Base-by-base conservation (phyloP, 1,139 yeast genomes). In the Tardiomyces blankii region DNA sequence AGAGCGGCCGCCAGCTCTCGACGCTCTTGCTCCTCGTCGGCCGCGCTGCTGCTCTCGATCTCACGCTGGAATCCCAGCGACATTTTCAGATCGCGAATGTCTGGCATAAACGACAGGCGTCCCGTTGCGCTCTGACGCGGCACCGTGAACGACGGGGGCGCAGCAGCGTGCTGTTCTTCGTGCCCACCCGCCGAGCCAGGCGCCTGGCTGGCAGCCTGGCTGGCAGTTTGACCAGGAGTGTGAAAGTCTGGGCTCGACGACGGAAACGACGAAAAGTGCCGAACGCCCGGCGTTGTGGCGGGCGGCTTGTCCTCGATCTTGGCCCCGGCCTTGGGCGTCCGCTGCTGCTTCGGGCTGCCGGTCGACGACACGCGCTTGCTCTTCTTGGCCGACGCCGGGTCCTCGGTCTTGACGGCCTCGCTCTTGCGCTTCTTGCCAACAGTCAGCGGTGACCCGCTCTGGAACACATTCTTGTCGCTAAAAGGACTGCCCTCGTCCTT, bases 391-490 rank as follows among this genome's bases (percentile, higher is more conserved):
- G n/a, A n/a, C 33, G 12, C 19, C 33, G 13, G 38, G n/a, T 39
- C 41, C 33, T 44, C 19, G 38, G 33, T 7, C 25, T 27, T n/a
- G 39, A 39, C 38, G 25, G 28, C 28, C 41, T 40, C 48, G 23
- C 41, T 42, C 46, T 47, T 44, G 40, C 45, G 45, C 38, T 45
- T 40, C 48, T 49, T 42, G 3, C 47, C 44, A 6, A 16, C 39
- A 3, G 39, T 35, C n/a, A 52, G 49, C 6, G 61, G 55, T n/a
- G 54, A 45, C 2, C 51, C 52, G 0, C 70, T 56, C 51, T 73
- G 76, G 56, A 72, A 72, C 2, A 70, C 64, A 49, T 72, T 72
- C 25, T 69, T 69, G 32, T 59, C 55, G 1, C 68, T 61, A 49
- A 73, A 72, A 6, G 59, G 58, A 25, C 58, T 58, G 11, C 19